phyloP scores from a whole-genome alignment of 176 grass and related monocot species.

The Raddia distichophylla region DNA sequence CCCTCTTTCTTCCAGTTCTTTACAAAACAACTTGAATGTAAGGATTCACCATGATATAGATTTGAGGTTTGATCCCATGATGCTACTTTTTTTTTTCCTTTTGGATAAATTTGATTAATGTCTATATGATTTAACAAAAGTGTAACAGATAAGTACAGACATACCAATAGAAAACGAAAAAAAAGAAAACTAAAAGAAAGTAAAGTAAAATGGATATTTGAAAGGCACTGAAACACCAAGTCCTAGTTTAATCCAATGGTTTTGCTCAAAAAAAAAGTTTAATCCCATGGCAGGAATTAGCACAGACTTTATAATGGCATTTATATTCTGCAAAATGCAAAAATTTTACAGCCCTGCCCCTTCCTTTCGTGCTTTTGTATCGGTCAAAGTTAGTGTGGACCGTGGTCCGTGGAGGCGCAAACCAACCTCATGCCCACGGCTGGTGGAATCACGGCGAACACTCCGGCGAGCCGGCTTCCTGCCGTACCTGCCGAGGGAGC shows the following conservation, averaged over 20 bases:
- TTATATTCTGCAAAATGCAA: neutral
- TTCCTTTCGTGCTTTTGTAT: neutral
- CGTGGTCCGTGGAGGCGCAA: neutral
- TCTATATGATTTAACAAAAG: neutral
- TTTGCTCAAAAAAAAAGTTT: no score
- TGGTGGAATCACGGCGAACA: constrained; percentile 58
- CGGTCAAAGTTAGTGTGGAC: neutral
- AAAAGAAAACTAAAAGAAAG: no score
- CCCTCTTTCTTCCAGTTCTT: neutral
- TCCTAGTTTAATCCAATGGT: neutral
- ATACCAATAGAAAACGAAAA: neutral
- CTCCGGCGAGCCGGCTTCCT: constrained; percentile 44
- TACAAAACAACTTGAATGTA: neutral
- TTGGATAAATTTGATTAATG: neutral
- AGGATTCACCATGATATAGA: neutral
- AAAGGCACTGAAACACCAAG: neutral
- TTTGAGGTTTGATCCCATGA: constrained; percentile 3
- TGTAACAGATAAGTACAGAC: neutral
- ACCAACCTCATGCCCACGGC: constrained; percentile 68
- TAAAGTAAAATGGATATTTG: neutral
- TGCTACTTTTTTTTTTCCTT: no score
- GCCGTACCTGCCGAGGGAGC: constrained; percentile 62
- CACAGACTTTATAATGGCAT: neutral
- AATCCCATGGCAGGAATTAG: neutral
- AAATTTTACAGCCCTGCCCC: neutral